Evolutionary conservation across 352 stramenopile genomes (phyloP).

Genomic region (Peronospora belbahrii): DNA sequence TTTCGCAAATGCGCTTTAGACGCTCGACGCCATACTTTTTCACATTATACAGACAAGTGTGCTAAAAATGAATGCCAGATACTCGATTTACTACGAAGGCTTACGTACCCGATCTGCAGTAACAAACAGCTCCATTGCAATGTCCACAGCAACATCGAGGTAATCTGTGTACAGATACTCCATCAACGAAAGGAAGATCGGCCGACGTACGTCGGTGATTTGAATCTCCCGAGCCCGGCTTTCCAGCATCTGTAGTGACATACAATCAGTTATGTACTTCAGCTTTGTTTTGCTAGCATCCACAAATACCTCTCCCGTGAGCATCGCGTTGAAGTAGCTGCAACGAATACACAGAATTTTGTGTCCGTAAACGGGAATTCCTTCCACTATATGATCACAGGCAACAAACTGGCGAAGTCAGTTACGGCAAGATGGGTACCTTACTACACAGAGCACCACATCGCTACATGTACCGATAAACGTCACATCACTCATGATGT

Average conservation of each 20-base stretch:
- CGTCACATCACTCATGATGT: constrained; percentile 84
- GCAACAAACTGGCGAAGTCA: neutral
- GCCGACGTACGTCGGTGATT: constrained; percentile 87
- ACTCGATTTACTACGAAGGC: neutral
- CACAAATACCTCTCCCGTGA: constrained; percentile 53
- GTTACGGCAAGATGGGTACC: neutral
- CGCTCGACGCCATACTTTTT: constrained; percentile 75
- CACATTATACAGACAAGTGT: neutral
- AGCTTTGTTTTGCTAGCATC: neutral
- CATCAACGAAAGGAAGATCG: constrained; percentile 91
- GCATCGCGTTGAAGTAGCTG: constrained; percentile 90
- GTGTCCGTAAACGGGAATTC: constrained; percentile 80
- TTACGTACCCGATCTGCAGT: constrained; percentile 72
- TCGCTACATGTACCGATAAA: constrained; percentile 55
- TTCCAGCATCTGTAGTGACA: constrained; percentile 78
- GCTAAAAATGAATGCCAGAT: constrained; percentile 7
- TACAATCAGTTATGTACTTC: neutral
- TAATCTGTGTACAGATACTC: constrained; percentile 96
- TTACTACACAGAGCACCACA: neutral
- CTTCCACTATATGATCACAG: constrained; percentile 50
- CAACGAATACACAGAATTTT: constrained; percentile 92
- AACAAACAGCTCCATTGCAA: constrained; percentile 93
- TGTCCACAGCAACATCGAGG: constrained; percentile 86
- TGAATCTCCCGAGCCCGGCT: constrained; percentile 83
- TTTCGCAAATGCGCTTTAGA: constrained; percentile 92